A percentile compares a stretch with the other conserved stretches of the same genome.
Evolutionary conservation across 2,329 filamentous ascomycete genomes (phyloP).

Genomic region (Madurella fahalii): DNA sequence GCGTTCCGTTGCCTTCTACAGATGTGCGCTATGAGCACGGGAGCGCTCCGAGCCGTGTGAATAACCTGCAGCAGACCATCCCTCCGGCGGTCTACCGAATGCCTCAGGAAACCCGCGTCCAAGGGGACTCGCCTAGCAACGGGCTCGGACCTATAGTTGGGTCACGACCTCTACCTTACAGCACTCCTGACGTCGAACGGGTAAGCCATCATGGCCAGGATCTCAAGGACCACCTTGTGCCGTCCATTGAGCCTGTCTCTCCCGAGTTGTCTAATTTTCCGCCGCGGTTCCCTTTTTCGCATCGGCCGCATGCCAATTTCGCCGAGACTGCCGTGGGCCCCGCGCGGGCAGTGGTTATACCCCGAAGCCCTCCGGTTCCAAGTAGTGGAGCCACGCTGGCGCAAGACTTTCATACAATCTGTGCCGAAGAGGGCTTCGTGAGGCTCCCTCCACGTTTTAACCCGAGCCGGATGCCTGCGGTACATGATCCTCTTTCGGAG

Average conservation of each 20-base stretch:
- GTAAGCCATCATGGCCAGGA: slow-evolving; percentile 27
- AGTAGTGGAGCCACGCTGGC: not conserved
- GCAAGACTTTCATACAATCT: slow-evolving; percentile 1
- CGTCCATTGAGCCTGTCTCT: slow-evolving; percentile 44
- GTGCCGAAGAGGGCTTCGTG: slow-evolving; percentile 20
- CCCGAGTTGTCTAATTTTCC: slow-evolving; percentile 27
- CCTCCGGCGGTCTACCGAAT: slow-evolving; percentile 1
- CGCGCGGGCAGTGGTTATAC: not conserved
- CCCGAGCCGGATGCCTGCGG: not conserved
- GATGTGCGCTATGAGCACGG: not conserved
- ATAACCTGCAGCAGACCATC: not conserved
- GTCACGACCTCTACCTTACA: slow-evolving; percentile 12
- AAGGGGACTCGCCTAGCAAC: not conserved
- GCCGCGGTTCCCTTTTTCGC: slow-evolving; percentile 2
- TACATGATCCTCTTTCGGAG: slow-evolving; percentile 1
- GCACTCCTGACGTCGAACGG: slow-evolving; percentile 14
- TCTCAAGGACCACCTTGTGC: slow-evolving; percentile 43
- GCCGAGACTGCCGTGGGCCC: not conserved
- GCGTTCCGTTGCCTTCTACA: not conserved
- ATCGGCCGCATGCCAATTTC: not conserved
- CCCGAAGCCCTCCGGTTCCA: not conserved
- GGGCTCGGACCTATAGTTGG: slow-evolving; percentile 22
- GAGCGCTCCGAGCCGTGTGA: not conserved
- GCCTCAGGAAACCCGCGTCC: slow-evolving; percentile 4
- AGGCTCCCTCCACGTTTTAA: slow-evolving; percentile 21